Percentiles rank a stretch among this genome's conserved stretches.
Conservation (phyloP, 2,329 filamentous ascomycete species). For the Exophiala lecanii-corni region DNA sequence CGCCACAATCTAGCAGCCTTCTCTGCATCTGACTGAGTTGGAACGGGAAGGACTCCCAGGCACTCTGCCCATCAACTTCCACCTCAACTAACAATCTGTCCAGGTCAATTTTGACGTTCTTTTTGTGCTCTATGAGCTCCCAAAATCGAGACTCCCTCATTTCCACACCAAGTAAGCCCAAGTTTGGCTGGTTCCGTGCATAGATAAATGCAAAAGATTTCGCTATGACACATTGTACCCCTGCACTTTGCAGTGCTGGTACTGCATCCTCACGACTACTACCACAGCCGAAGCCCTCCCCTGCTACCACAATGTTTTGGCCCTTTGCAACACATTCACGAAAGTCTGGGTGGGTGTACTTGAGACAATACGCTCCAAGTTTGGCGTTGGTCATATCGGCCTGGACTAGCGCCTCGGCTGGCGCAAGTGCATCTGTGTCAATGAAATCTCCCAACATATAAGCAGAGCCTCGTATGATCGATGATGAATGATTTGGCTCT, state of each 20-base stretch:
- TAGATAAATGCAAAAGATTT: constrained; percentile 46
- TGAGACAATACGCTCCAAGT: constrained; percentile 37
- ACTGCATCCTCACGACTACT: constrained; percentile 44
- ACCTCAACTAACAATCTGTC: neutral
- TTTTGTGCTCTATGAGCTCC: neutral
- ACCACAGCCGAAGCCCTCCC: constrained; percentile 44
- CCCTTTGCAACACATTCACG: constrained; percentile 33
- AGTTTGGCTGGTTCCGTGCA: constrained; percentile 41
- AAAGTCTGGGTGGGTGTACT: constrained; percentile 39
- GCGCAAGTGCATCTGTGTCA: constrained; percentile 39
- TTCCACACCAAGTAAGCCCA: constrained; percentile 38
- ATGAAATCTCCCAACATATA: constrained; percentile 43
- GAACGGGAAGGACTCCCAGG: neutral
- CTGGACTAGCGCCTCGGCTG: neutral
- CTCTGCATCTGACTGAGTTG: neutral
- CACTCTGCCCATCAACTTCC: neutral
- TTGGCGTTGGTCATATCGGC: constrained; percentile 26
- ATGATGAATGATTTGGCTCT: constrained; percentile 3
- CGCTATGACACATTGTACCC: constrained; percentile 43
- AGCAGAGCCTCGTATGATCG: constrained; percentile 28
- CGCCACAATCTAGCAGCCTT: neutral
- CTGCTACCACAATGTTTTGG: constrained; percentile 41
- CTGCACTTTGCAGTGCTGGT: constrained; percentile 35
- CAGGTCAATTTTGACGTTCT: neutral
- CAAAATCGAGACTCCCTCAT: neutral